Base-by-base conservation (phyloP, 2,329 filamentous ascomycete genomes). In the Aureobasidium melanogenum region DNA sequence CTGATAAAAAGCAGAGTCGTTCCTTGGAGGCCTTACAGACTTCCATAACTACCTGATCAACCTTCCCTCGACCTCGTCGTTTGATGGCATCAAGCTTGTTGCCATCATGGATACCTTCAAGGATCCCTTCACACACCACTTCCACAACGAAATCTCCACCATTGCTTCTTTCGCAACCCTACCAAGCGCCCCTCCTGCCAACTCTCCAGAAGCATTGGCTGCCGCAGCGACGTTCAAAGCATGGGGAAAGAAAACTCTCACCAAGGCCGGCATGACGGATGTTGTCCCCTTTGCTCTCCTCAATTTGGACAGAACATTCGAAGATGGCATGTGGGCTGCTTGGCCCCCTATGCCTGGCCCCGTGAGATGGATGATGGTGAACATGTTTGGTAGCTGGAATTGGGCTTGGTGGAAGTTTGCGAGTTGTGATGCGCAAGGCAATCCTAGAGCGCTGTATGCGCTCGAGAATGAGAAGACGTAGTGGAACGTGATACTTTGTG, bases 221-320 rank as follows among this genome's bases (percentile, higher is more conserved):
- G 58, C 58, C 4, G 46, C 58, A n/a, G 22, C 28, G n/a, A 54
- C 17, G 1, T 60, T 60, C 47, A 60, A 54, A 14, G 47, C 58
- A 9, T 60, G 58, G 58, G 47, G 58, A 9, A 60, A 46, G 28
- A 41, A 60, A 38, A 60, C 57, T 39, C 34, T 60, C n/a, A 60
- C 57, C 15, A 60, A 60, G 28, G 57, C 57, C 19, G 57, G 57
- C 28, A 43, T 60, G 57, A 51, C 38, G 1, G 58, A 60, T 30
- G 58, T 52, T 15, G 47, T 52, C 7, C 47, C 58, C 9, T 60
- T 60, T 9, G 58, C 58, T 17, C 30, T 60, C 9, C 36, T 60
- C 24, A 60, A 60, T 7, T 17, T 60, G 26, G 58, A 60, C 26
- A 47, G 32, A 28, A 52, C 24, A 15, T 60, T 43, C 22, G 58